Evolutionary conservation across 768 basidiomycete genomes (phyloP).

Genomic region (Boletus sensibilis): DNA sequence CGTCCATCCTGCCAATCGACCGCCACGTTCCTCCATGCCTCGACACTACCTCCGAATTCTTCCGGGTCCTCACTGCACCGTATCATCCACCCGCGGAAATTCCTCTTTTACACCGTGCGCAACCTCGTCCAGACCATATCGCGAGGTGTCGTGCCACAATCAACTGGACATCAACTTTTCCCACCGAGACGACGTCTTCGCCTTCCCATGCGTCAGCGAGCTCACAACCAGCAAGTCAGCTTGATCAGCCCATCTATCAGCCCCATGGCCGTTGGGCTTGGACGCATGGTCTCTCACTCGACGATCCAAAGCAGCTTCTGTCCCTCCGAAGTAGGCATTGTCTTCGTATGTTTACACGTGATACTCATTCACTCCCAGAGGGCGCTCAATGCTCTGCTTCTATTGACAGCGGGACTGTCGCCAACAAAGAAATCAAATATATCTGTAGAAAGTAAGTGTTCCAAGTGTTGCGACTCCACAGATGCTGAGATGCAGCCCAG

Average conservation of each 20-base stretch:
- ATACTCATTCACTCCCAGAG: slow-evolving; percentile 23
- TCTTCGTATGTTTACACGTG: neutral
- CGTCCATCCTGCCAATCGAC: slow-evolving; percentile 12
- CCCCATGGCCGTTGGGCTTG: slow-evolving; percentile 36
- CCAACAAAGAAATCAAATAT: slow-evolving; percentile 29
- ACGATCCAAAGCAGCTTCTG: slow-evolving; percentile 29
- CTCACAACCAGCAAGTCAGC: slow-evolving; percentile 1
- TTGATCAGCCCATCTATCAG: slow-evolving; percentile 27
- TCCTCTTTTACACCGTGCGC: slow-evolving; percentile 8
- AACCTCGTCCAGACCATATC: slow-evolving; percentile 19
- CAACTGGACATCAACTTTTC: slow-evolving; percentile 22
- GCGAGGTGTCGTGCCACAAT: slow-evolving; percentile 29
- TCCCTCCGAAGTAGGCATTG: slow-evolving; percentile 24
- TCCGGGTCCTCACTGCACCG: slow-evolving; percentile 29
- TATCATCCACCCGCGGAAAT: slow-evolving; percentile 13
- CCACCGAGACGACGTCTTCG: neutral
- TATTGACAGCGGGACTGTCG: slow-evolving; percentile 35
- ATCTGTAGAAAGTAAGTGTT: slow-evolving; percentile 38
- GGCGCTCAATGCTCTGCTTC: slow-evolving; percentile 39
- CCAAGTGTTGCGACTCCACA: neutral
- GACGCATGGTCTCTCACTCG: slow-evolving; percentile 27
- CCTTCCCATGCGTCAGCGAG: neutral
- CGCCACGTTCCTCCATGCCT: slow-evolving; percentile 15
- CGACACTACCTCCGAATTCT: slow-evolving; percentile 30
- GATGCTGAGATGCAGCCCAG: slow-evolving; percentile 20